Percentiles rank a stretch among this genome's conserved stretches.
phyloP scores from a whole-genome alignment of 1,139 yeast species.

The Saccharomyces hybrid region DNA sequence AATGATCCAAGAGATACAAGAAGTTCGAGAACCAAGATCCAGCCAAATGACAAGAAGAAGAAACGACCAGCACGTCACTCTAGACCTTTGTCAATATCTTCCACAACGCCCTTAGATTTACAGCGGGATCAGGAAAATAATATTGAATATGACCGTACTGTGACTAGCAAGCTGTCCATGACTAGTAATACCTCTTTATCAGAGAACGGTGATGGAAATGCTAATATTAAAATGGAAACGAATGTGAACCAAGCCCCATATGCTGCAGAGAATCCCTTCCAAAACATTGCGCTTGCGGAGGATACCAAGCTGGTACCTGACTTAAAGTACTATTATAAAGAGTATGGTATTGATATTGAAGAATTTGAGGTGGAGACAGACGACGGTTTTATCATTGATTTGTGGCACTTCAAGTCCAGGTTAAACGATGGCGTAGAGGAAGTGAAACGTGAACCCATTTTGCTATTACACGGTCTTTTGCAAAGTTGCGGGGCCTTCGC shows the following conservation, averaged over 20 bases:
- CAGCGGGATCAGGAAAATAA: conserved; percentile 22
- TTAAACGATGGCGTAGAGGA: conserved; percentile 44
- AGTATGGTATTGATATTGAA: conserved; percentile 52
- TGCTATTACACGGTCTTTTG: conserved; percentile 77
- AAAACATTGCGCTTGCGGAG: conserved; percentile 23
- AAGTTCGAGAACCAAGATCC: conserved; percentile 19
- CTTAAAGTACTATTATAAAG: conserved; percentile 57
- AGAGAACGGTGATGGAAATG: background rate
- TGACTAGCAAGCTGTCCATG: conserved; percentile 15
- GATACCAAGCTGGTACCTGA: conserved; percentile 40
- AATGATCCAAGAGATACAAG: conserved; percentile 28
- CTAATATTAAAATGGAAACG: background rate
- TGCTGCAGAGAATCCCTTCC: conserved; percentile 22
- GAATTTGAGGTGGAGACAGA: conserved; percentile 57
- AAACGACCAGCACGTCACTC: background rate
- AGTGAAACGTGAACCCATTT: conserved; percentile 45
- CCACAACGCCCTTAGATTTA: conserved; percentile 18
- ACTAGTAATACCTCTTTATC: conserved; percentile 6
- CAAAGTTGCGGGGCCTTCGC: conserved; percentile 83
- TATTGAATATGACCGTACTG: conserved; percentile 26
- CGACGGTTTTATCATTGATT: conserved; percentile 67
- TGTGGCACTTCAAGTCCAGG: conserved; percentile 51
- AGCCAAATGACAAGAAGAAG: conserved; percentile 6
- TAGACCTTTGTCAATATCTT: background rate
- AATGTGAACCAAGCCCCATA: background rate